Evolutionary conservation across 148 eudicot species (phyloP).

Genomic region (Rheum nobile): DNA sequence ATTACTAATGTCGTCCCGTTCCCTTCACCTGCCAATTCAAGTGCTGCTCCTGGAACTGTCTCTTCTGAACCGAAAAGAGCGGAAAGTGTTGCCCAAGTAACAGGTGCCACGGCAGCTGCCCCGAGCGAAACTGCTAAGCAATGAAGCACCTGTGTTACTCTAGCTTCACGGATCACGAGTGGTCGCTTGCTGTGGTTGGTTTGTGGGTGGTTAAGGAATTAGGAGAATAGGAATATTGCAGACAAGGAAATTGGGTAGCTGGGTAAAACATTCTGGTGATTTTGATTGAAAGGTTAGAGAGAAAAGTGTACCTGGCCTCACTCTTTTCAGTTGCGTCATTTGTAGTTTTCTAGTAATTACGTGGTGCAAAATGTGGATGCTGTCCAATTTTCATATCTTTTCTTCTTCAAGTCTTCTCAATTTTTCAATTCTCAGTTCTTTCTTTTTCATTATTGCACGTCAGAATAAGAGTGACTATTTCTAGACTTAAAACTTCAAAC

Average conservation of each 20-base stretch:
- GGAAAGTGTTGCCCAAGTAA: slow-evolving; percentile 1
- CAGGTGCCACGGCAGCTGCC: background rate
- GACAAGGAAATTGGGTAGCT: background rate
- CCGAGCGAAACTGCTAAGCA: slow-evolving; percentile 2
- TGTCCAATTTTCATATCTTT: background rate
- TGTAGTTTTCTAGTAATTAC: background rate
- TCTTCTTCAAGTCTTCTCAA: background rate
- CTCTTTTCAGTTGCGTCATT: background rate
- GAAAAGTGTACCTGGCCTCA: background rate
- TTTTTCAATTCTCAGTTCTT: no score
- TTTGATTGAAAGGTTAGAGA: background rate
- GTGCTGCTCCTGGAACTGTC: background rate
- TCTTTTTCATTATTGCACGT: no score
- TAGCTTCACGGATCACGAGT: background rate
- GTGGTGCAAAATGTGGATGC: background rate
- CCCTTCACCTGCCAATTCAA: background rate
- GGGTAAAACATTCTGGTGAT: background rate
- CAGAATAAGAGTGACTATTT: no score
- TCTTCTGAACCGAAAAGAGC: slow-evolving; percentile 9
- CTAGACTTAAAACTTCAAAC: no score
- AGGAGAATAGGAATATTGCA: background rate
- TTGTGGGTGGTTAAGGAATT: background rate
- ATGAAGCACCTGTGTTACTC: background rate
- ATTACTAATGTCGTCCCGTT: background rate
- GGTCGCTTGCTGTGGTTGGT: background rate